phyloP scores from a whole-genome alignment of 1,284 basidiomycete species.

The Ceratobasidium sp. region DNA sequence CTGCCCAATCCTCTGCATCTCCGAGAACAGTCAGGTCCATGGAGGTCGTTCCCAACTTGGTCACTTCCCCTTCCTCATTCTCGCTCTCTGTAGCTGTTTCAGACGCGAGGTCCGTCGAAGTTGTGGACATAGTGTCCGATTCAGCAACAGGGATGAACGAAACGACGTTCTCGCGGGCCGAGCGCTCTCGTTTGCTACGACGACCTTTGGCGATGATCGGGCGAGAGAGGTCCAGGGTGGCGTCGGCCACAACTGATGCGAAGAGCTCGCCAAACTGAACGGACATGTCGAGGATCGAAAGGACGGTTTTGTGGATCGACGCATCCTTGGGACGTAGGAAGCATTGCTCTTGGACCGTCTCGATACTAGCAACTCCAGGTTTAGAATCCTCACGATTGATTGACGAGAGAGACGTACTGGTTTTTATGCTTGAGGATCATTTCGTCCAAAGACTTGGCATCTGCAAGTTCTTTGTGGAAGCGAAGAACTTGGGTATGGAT shows the following conservation, averaged over 20 bases:
- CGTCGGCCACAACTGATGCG: conserved; percentile 61
- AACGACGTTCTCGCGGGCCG: conserved; percentile 62
- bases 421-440: conserved; percentile 74
- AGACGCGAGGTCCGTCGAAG: conserved; percentile 42
- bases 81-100: conserved; percentile 60
- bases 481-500: conserved; percentile 64
- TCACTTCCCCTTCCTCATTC: conserved; percentile 44
- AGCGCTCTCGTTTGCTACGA: conserved; percentile 59
- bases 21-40: conserved; percentile 57
- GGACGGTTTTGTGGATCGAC: conserved; percentile 65
- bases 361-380: conserved; percentile 56
- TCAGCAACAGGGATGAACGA: conserved; percentile 58
- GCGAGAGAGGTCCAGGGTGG: conserved; percentile 64
- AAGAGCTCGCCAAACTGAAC: conserved; percentile 71
- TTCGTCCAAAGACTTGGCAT: conserved; percentile 71
- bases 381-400: not conserved
- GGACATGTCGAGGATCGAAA: conserved; percentile 75
- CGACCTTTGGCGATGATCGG: conserved; percentile 42
- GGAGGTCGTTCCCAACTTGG: conserved; percentile 44
- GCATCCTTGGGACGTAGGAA: conserved; percentile 69
- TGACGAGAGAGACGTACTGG: conserved; percentile 60
- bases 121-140: conserved; percentile 35
- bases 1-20: conserved; percentile 50
- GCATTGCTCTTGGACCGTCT: conserved; percentile 66
- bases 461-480: conserved; percentile 64